A percentile compares a stretch with the other conserved stretches of the same genome.
phyloP scores from a whole-genome alignment of 2,329 filamentous ascomycete genomes.

The Penicillium polonicum region DNA sequence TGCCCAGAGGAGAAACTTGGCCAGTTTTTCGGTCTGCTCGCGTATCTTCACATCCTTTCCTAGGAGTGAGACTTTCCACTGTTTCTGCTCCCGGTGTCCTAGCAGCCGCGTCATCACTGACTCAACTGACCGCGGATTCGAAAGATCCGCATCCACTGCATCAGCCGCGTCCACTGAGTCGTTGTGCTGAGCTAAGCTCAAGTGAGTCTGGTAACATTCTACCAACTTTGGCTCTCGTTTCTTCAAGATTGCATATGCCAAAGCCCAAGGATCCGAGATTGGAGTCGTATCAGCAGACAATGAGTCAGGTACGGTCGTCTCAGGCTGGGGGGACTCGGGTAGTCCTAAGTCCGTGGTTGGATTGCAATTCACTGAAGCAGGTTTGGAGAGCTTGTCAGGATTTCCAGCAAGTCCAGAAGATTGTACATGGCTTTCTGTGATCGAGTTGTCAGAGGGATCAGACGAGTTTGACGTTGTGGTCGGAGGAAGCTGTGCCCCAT shows the following conservation, averaged over 20 bases:
- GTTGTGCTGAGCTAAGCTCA: neutral
- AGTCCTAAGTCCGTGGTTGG: neutral
- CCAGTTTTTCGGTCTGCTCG: constrained; percentile 6
- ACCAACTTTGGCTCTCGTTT: neutral
- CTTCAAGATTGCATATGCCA: neutral
- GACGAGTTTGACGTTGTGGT: neutral
- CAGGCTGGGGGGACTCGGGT: neutral
- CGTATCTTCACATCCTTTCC: constrained; percentile 7
- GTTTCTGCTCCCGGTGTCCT: constrained; percentile 10
- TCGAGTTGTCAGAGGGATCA: neutral
- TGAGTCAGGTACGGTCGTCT: neutral
- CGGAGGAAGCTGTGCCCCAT: neutral
- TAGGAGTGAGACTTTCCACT: constrained; percentile 20
- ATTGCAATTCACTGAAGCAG: neutral
- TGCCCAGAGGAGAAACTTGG: constrained; percentile 5
- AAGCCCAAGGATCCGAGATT: neutral
- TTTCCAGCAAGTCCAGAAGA: neutral
- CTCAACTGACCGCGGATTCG: neutral
- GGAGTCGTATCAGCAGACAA: neutral
- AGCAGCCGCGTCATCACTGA: neutral
- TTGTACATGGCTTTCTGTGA: neutral
- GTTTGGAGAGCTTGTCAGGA: neutral
- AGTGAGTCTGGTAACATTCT: neutral
- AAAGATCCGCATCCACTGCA: neutral
- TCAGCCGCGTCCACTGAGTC: neutral